Percentiles rank a stretch among this genome's conserved stretches.
Conservation (phyloP, 2,329 filamentous ascomycete species). For the Penicillium sp. region DNA sequence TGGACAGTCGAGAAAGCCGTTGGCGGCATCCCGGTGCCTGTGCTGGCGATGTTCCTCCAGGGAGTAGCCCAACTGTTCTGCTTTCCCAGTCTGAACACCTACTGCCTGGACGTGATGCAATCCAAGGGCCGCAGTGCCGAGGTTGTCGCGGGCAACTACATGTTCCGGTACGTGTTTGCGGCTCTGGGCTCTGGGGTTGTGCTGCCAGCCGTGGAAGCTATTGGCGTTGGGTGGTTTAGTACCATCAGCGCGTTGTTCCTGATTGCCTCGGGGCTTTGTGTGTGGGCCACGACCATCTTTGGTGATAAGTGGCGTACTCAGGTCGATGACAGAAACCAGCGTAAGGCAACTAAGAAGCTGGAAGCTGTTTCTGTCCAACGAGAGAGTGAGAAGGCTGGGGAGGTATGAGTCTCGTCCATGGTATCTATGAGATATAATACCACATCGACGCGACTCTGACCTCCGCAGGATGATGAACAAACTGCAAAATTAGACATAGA, state of each 20-base stretch:
- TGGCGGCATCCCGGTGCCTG: constrained; percentile 58
- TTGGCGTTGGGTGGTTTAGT: constrained; percentile 79
- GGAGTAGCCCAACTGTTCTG: constrained; percentile 72
- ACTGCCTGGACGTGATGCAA: constrained; percentile 80
- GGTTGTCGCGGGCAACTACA: constrained; percentile 77
- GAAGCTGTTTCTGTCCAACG: background rate
- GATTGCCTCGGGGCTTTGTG: constrained; percentile 44
- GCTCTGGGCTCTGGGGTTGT: constrained; percentile 68
- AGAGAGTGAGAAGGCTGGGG: constrained; percentile 7
- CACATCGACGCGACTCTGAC: no score
- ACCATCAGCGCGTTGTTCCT: constrained; percentile 65
- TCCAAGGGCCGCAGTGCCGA: constrained; percentile 59
- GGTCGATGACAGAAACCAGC: constrained; percentile 51
- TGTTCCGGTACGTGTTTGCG: constrained; percentile 71
- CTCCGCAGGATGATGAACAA: no score
- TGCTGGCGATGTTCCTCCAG: constrained; percentile 71
- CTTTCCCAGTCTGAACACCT: constrained; percentile 73
- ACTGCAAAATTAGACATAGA: no score
- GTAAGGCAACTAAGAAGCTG: constrained; percentile 30
- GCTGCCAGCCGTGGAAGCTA: constrained; percentile 67
- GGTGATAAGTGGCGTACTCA: constrained; percentile 53
- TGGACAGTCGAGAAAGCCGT: constrained; percentile 59
- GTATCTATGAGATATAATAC: no score
- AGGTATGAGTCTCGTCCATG: no score
- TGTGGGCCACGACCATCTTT: constrained; percentile 51